Evolutionary conservation across 2,329 filamentous ascomycete genomes (phyloP).

Genomic region (Bipolaris bicolor): DNA sequence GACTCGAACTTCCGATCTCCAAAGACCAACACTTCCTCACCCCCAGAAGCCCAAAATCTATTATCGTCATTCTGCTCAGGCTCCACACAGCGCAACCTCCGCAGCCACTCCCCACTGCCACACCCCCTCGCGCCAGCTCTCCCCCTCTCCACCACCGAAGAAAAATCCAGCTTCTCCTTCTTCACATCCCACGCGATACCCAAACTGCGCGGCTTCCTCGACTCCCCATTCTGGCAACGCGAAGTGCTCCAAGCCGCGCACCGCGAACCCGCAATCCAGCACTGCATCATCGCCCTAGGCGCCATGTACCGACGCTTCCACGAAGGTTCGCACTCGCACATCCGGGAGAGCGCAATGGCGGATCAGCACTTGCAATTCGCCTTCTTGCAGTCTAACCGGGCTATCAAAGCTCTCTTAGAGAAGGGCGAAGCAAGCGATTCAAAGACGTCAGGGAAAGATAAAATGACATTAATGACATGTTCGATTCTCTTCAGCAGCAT

Average conservation of each 20-base stretch:
- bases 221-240: constrained; percentile 41
- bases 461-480: constrained; percentile 39
- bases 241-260: constrained; percentile 43
- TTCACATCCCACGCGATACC: constrained; percentile 33
- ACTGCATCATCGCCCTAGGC: constrained; percentile 40
- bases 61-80: background rate
- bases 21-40: background rate
- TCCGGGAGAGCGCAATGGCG: constrained; percentile 29
- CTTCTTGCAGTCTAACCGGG: constrained; percentile 40
- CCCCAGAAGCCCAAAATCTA: background rate
- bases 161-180: constrained; percentile 41
- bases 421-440: constrained; percentile 7
- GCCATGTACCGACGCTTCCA: constrained; percentile 44
- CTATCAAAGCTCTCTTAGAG: constrained; percentile 32
- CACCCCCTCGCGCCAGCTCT: constrained; percentile 24
- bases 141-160: constrained; percentile 27
- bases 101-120: constrained; percentile 10
- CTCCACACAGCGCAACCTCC: constrained; percentile 4
- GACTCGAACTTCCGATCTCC: constrained; percentile 15
- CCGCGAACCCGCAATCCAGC: constrained; percentile 36
- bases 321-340: constrained; percentile 24
- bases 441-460: constrained; percentile 22
- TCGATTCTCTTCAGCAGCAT: constrained; percentile 42
- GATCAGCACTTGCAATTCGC: constrained; percentile 39
- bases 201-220: constrained; percentile 38